phyloP scores from a whole-genome alignment of 495 filamentous ascomycete genomes.

The Chlorociboria aeruginascens region DNA sequence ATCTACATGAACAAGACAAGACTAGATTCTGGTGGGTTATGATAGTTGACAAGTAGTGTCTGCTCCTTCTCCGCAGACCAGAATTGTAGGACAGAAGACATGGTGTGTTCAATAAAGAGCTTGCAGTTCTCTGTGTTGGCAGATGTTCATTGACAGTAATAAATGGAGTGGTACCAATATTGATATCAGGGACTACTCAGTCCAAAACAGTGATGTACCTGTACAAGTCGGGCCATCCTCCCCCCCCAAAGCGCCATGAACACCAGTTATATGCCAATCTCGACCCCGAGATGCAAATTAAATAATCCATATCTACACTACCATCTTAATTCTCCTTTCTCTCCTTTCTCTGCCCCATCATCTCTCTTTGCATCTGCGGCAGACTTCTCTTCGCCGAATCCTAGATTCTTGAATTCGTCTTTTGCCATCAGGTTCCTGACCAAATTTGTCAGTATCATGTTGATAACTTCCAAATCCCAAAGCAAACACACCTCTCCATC shows the following conservation, averaged over 20 bases:
- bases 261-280: not conserved
- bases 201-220: too few species aligned
- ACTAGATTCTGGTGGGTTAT: too few species aligned
- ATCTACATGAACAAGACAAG: too few species aligned
- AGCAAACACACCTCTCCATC: constrained; percentile 73
- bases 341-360: constrained; percentile 21
- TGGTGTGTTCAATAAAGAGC: too few species aligned
- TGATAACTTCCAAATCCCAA: not conserved
- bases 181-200: too few species aligned
- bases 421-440: constrained; percentile 85
- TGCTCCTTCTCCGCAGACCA: too few species aligned
- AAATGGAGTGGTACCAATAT: too few species aligned
- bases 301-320: constrained; percentile 10
- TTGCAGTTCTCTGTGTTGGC: too few species aligned
- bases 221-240: not conserved
- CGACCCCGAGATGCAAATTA: not conserved
- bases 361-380: not conserved
- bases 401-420: constrained; percentile 87
- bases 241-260: not conserved
- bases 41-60: too few species aligned
- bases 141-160: too few species aligned
- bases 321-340: constrained; percentile 35
- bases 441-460: not conserved
- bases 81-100: too few species aligned
- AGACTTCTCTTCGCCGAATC: constrained; percentile 48